These are phyloP conservation scores for Aureobasidium sp. DNA, from an alignment of 2,329 filamentous ascomycete species.

Conservation along the genomic window DNA sequence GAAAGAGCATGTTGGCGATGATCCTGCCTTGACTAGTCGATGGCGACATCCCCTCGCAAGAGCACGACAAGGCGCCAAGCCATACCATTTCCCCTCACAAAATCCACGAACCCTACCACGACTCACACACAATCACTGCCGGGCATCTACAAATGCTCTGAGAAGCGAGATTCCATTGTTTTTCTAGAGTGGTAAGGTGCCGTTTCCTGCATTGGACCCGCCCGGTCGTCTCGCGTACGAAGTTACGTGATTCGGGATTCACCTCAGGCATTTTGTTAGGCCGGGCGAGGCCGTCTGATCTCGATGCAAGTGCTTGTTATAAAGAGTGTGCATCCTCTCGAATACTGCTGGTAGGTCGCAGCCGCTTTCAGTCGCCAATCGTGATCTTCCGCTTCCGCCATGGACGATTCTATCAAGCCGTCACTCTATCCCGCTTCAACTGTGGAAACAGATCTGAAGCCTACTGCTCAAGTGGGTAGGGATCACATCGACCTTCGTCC, in stretches of 20 bases:
- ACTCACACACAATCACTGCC: neutral
- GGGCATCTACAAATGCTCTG: neutral
- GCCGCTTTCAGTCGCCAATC: neutral
- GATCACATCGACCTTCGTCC: slow-evolving; percentile 12
- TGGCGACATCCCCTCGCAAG: neutral
- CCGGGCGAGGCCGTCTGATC: neutral
- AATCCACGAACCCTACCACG: neutral
- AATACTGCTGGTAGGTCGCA: neutral
- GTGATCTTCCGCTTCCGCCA: neutral
- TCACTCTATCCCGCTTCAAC: neutral
- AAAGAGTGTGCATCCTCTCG: neutral
- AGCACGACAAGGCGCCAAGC: slow-evolving; percentile 9
- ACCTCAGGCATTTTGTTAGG: neutral
- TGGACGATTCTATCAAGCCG: slow-evolving; percentile 14
- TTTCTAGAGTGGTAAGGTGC: neutral
- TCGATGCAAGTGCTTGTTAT: neutral
- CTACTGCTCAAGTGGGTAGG: slow-evolving; percentile 5
- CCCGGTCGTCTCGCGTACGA: neutral
- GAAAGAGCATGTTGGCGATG: neutral
- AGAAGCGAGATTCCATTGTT: neutral
- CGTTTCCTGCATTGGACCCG: neutral
- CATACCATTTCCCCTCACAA: slow-evolving; percentile 1
- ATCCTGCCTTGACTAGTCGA: slow-evolving; percentile 8
- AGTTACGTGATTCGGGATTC: neutral
- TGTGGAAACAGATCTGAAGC: neutral